Conservation (phyloP, 169 alveolate genomes). For the Plasmodium vivax region DNA sequence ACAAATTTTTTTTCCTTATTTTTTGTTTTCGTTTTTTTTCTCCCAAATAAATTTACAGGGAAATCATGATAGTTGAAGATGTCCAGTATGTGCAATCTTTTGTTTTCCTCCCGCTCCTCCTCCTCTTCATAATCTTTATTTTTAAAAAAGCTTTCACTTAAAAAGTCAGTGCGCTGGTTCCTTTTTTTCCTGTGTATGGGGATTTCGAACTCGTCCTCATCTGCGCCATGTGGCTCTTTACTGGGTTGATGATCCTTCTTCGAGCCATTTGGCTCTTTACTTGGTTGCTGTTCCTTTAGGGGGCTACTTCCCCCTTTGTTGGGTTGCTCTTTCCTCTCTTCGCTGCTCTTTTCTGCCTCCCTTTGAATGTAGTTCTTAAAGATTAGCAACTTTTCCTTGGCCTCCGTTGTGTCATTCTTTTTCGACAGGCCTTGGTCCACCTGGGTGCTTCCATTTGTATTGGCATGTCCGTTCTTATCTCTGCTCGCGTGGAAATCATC, state of each 20-base stretch:
- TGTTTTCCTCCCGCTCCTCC: constrained; percentile 4
- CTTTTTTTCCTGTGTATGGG: constrained; percentile 58
- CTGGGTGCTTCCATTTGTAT: neutral
- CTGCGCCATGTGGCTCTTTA: neutral
- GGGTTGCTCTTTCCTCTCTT: constrained; percentile 1
- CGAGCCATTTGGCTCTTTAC: neutral
- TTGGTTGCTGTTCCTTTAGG: neutral
- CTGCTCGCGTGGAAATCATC: neutral
- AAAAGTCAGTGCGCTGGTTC: neutral
- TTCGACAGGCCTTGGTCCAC: neutral
- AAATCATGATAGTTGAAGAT: constrained; percentile 69
- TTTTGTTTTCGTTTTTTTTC: constrained; percentile 31
- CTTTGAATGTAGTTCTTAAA: neutral
- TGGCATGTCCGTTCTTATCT: neutral
- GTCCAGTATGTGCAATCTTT: constrained; percentile 41
- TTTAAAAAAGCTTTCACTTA: constrained; percentile 42
- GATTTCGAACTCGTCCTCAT: constrained; percentile 54
- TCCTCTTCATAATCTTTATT: constrained; percentile 31
- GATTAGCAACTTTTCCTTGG: constrained; percentile 8
- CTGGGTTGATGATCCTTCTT: neutral
- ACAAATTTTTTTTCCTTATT: constrained; percentile 56
- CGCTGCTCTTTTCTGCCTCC: neutral
- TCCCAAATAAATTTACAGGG: constrained; percentile 53
- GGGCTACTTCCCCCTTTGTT: neutral
- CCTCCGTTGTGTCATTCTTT: neutral